Base-by-base conservation (phyloP, 2,329 filamentous ascomycete genomes). In the Cercospora beticola region DNA sequence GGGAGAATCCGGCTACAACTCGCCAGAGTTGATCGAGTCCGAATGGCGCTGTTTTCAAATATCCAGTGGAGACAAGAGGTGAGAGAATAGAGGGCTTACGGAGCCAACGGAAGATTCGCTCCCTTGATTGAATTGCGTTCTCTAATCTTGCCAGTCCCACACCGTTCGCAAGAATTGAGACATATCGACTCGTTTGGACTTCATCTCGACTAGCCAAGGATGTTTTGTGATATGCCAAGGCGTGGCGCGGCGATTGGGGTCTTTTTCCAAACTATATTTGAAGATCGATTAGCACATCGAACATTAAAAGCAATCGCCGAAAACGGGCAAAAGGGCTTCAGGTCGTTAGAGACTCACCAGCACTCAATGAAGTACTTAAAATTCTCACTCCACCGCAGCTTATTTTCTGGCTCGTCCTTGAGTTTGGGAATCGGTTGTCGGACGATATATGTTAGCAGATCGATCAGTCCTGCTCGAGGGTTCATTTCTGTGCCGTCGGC, bases 291-390 rank as follows among this genome's bases (percentile, higher is more conserved):
- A 63, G 46, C 23, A 57, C 5, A 28, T n/a, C 6, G 23, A 16
- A n/a, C n/a, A n/a, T n/a, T n/a, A n/a, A n/a, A n/a, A n/a, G n/a
- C n/a, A n/a, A n/a, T n/a, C n/a, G n/a, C n/a, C n/a, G n/a, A n/a
- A n/a, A n/a, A n/a, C n/a, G n/a, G n/a, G n/a, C n/a, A n/a, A n/a
- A n/a, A n/a, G n/a, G n/a, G n/a, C n/a, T n/a, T n/a, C n/a, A n/a
- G n/a, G n/a, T n/a, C n/a, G n/a, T n/a, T n/a, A n/a, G n/a, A n/a
- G n/a, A n/a, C 92, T 79, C 87, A 98, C 94, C 95, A 98, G 88
- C 94, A 97, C 82, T 97, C 94, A 76, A 99, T 97, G 76, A 99
- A 99, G 80, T 97, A 97, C 81, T 99, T 99, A 82, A 99, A 98
- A 78, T 92, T 97, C 75, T 96, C 92, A 74, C 92, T 97, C 95